Conservation (phyloP, 2,329 filamentous ascomycete genomes). For the Neonectria punicea region DNA sequence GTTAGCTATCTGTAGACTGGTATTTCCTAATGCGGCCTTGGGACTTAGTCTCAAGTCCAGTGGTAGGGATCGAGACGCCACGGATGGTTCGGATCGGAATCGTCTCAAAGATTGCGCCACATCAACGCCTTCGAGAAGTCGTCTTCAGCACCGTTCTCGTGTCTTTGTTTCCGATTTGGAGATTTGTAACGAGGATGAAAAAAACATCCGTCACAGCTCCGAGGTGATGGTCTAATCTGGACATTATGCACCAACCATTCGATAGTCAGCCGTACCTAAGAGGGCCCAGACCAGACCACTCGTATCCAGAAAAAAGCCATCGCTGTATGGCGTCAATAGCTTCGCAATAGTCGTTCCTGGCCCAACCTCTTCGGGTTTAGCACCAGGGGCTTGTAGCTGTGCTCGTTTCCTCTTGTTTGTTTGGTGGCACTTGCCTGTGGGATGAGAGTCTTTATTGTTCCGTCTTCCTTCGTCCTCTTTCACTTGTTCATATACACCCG, state of each 20-base stretch:
- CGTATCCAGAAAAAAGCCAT: neutral
- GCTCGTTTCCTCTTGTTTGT: neutral
- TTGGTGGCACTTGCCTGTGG: neutral
- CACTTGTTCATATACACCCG: neutral
- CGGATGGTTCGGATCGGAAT: too few species aligned
- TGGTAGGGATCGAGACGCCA: too few species aligned
- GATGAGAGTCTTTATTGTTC: neutral
- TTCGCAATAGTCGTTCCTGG: slow-evolving; percentile 2
- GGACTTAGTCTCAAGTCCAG: too few species aligned
- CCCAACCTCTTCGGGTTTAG: slow-evolving; percentile 1
- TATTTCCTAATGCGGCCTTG: neutral
- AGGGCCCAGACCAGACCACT: neutral
- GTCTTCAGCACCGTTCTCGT: too few species aligned
- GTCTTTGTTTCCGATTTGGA: too few species aligned
- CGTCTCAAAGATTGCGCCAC: too few species aligned
- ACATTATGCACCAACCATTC: neutral
- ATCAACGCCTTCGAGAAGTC: too few species aligned
- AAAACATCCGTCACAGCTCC: too few species aligned
- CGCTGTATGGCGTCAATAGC: slow-evolving; percentile 9
- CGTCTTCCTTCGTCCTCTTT: neutral
- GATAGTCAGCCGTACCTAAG: neutral
- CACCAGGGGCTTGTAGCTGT: neutral
- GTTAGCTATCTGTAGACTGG: neutral
- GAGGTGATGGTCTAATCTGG: neutral
- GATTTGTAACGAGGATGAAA: too few species aligned